Evolutionary conservation across 805 yeast genomes (phyloP), one percentile per base, ranked within the genome.

Genomic region (Ogataea henricii): DNA sequence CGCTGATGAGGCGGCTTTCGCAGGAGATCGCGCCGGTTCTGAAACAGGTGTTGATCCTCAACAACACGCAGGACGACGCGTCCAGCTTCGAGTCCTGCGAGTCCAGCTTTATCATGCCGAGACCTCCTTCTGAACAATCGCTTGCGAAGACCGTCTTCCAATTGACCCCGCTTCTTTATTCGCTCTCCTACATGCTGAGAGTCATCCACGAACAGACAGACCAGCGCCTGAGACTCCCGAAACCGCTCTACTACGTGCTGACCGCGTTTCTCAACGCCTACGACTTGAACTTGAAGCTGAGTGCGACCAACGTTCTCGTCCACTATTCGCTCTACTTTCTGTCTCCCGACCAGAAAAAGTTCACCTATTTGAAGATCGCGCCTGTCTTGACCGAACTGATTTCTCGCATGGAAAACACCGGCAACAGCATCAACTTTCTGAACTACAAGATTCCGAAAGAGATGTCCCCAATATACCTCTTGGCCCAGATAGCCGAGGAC

Each of bases 401-500:
- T 17, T 44, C 52, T 5, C 51, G 60, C 25, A 58, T 62, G 1
- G 56, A 55, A 30, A 46, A 51, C 37, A 36, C 47, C 6, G 40
- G 40, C 33, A 60, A 54, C 4, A 60, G 53, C 4, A 22, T 22
- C 12, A 55, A 59, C 18, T 46, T 60, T 3, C 34, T 56, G 13
- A 47, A 51, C 38, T 63, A 49, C 40, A 57, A 56, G 33, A 43
- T 60, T 8, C 53, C 62, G 4, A 58, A 57, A 14, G 57, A 57
- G 17, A 63, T 64, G 68, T 56, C 67, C 6, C 73, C 75, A 6
- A 49, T 70, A 6, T 60, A 62, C 43, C 55, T 69, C 8, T 40
- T 72, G 12, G 67, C 73, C 1, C 61, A 60, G 30, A 55, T 71
- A 1, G 64, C 70, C 6, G 58, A 66, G 30, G 59, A 64, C n/a